phyloP scores from a whole-genome alignment of 2,329 filamentous ascomycete genomes.

The Colletotrichum sp. region DNA sequence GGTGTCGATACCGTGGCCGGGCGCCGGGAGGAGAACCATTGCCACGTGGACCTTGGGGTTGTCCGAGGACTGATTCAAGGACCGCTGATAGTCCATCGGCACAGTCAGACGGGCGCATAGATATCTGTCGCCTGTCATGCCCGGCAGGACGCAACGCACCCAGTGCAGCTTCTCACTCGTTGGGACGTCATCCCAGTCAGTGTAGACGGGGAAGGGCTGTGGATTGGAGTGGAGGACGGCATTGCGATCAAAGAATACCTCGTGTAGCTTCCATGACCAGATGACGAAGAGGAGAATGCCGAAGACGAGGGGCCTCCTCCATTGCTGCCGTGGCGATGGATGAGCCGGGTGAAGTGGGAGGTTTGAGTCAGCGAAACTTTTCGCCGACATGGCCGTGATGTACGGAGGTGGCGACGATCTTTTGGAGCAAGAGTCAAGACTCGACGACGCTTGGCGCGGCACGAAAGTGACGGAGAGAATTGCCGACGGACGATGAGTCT shows the following conservation, averaged over 20 bases:
- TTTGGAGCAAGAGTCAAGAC: background rate
- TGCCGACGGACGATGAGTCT: background rate
- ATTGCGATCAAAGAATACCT: background rate
- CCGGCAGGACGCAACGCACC: constrained; percentile 42
- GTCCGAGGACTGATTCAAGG: constrained; percentile 37
- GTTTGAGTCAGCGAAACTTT: constrained; percentile 16
- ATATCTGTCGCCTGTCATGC: constrained; percentile 28
- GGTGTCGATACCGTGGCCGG: constrained; percentile 30
- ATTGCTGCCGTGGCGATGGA: background rate
- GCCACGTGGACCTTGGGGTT: constrained; percentile 42
- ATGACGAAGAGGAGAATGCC: background rate
- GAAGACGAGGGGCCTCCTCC: constrained; percentile 3
- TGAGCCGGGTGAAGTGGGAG: background rate
- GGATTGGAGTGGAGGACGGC: background rate
- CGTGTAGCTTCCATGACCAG: constrained; percentile 3
- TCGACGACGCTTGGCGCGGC: background rate
- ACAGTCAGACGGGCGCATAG: constrained; percentile 50
- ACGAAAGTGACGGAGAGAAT: background rate
- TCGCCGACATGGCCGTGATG: constrained; percentile 1
- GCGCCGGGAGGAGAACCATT: constrained; percentile 36
- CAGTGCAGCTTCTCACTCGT: constrained; percentile 50
- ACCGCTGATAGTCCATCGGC: constrained; percentile 51
- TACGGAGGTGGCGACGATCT: background rate
- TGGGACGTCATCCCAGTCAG: constrained; percentile 37
- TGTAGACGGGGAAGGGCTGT: background rate